Percentiles rank a stretch among this genome's conserved stretches.
Conservation (phyloP, 257 asterid species). For the Penstemon eatonii region DNA sequence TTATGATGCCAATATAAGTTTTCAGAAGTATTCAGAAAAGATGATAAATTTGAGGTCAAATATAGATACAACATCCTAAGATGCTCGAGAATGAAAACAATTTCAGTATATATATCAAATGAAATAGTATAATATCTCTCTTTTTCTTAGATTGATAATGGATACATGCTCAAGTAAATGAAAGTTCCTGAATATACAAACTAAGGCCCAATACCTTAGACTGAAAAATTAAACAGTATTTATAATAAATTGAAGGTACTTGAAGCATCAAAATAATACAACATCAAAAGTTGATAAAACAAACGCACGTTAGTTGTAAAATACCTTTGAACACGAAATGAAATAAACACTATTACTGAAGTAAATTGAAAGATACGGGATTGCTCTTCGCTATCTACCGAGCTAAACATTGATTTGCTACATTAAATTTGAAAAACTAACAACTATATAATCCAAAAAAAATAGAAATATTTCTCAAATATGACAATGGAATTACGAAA, state of each 20-base stretch:
- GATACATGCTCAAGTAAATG: neutral
- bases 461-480: neutral
- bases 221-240: neutral
- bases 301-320: neutral
- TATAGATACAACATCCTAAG: no score
- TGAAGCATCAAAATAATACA: neutral
- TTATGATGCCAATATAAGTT: constrained; percentile 10
- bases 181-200: neutral
- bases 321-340: neutral
- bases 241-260: neutral
- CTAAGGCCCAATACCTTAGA: neutral
- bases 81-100: no score
- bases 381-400: constrained; percentile 1
- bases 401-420: constrained; percentile 2
- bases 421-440: constrained; percentile 2
- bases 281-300: neutral
- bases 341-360: no score
- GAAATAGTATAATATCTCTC: no score
- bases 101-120: no score
- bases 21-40: neutral
- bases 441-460: constrained; percentile 14
- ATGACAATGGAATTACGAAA: no score
- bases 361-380: neutral
- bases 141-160: no score
- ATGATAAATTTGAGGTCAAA: neutral